Evolutionary conservation across 352 stramenopile species (phyloP).

Genomic region (Globisporangium ultimum): DNA sequence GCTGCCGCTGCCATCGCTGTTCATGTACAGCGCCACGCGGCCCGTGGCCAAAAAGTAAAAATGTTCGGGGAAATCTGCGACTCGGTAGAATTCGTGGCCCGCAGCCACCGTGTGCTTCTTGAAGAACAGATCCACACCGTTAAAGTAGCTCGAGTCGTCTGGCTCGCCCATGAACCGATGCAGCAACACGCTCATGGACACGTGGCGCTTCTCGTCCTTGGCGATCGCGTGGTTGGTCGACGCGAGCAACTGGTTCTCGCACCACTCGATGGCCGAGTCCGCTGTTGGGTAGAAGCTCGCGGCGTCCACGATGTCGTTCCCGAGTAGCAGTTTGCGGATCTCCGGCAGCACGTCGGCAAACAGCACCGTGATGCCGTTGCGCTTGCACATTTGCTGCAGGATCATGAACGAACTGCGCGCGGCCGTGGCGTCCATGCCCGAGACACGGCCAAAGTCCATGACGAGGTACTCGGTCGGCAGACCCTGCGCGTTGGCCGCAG

Average conservation of each 20-base stretch:
- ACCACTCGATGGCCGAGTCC: constrained; percentile 73
- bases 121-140: constrained; percentile 66
- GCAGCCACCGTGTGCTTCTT: constrained; percentile 42
- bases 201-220: constrained; percentile 33
- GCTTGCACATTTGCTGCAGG: constrained; percentile 75
- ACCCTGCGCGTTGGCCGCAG: constrained; percentile 34
- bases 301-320: constrained; percentile 76
- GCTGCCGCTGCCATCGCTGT: constrained; percentile 54
- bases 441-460: constrained; percentile 86
- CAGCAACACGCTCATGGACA: constrained; percentile 61
- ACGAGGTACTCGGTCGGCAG: constrained; percentile 84
- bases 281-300: constrained; percentile 63
- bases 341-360: constrained; percentile 71
- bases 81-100: constrained; percentile 74
- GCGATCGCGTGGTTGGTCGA: constrained; percentile 27
- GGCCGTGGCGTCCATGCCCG: constrained; percentile 86
- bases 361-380: constrained; percentile 58
- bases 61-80: constrained; percentile 48
- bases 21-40: constrained; percentile 73
- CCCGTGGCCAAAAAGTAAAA: constrained; percentile 81
- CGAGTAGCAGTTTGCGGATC: constrained; percentile 55
- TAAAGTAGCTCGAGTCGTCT: constrained; percentile 65
- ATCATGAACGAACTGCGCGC: constrained; percentile 83
- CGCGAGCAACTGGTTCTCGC: constrained; percentile 62
- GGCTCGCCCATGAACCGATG: constrained; percentile 78